Base-by-base conservation (phyloP, 306 rosid genomes). In the Betula pendula region DNA sequence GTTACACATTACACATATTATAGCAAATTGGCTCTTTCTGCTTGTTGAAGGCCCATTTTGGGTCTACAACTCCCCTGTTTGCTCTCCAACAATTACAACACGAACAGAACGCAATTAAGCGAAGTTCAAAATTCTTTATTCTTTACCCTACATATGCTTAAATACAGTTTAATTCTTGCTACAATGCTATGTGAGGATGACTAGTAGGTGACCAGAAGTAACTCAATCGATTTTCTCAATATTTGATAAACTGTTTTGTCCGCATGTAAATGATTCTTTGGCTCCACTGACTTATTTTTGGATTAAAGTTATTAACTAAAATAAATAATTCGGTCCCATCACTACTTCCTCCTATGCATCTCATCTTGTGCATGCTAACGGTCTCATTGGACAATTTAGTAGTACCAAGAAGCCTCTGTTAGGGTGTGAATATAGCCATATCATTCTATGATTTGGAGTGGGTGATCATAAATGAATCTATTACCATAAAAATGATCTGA, bases 11-110 rank as follows among this genome's bases (percentile, higher is more conserved):
- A 6, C 42, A 8, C n/a, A 31, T 60, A 17, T 62, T 17, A 17
- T 62, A 6, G 20, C 22, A 62, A 62, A 62, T 31, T 15, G 31
- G 17, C 44, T 15, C 14, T 56, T 62, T 62, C 40, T 16, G 68
- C 68, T 62, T 62, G 68, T 62, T 62, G 68, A 62, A 62, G 68
- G 31, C 40, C 66, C 68, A 35, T 27, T 62, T 62, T 29, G 68
- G 44, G 22, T 31, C 44, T 24, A 31, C 10, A 19, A 8, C 3
- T 35, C 31, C 42, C 42, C 42, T 15, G 2, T 31, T 62, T 62
- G 43, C 43, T 62, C 22, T 8, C 68, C 9, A 15, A 62, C 3
- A 8, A 62, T 14, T 62, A 62, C 68, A 62, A 31, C 20, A 29
- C n/a, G 31, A 29, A 2, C 42, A 6, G 29, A 62, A 62, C 20